phyloP scores from a whole-genome alignment of 495 filamentous ascomycete genomes.

The Corynascus novoguineensis region DNA sequence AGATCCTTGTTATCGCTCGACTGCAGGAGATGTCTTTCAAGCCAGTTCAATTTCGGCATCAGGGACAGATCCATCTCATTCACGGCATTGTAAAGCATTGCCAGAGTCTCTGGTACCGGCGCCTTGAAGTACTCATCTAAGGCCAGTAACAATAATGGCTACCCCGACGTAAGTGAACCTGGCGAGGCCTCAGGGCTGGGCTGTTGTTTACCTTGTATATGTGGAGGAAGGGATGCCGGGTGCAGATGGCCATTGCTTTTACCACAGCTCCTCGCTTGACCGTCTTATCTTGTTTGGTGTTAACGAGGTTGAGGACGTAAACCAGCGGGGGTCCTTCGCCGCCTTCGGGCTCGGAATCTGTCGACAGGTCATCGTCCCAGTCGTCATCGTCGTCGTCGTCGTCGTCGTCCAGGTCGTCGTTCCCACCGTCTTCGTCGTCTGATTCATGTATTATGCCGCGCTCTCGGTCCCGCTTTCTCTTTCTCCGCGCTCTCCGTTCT shows the following conservation, averaged over 20 bases:
- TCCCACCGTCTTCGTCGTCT: slow-evolving; percentile 42
- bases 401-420: slow-evolving; percentile 37
- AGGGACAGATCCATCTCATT: slow-evolving; percentile 95
- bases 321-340: slow-evolving; percentile 84
- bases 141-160: slow-evolving; percentile 91
- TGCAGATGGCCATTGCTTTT: slow-evolving; percentile 99
- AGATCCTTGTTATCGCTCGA: slow-evolving; percentile 90
- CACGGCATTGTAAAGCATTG: slow-evolving; percentile 81
- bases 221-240: slow-evolving; percentile 94
- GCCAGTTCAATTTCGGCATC: slow-evolving; percentile 77
- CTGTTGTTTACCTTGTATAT: slow-evolving; percentile 81
- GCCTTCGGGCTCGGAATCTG: slow-evolving; percentile 57
- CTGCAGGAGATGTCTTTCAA: slow-evolving; percentile 83
- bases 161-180: slow-evolving; percentile 24
- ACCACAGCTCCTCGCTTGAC: slow-evolving; percentile 91
- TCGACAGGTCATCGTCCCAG: slow-evolving; percentile 50
- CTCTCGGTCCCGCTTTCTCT: slow-evolving; percentile 41
- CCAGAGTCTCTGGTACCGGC: slow-evolving; percentile 83
- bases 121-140: slow-evolving; percentile 97
- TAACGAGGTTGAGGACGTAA: slow-evolving; percentile 95
- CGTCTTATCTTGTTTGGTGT: slow-evolving; percentile 91
- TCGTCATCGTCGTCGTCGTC: slow-evolving; percentile 50
- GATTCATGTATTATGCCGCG: slow-evolving; percentile 52
- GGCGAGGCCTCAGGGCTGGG: not conserved
- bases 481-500: slow-evolving; percentile 43